Evolutionary conservation across 2,329 filamentous ascomycete species (phyloP), one percentile per base, ranked within the genome.

Genomic region (Paramyrothecium sp.): DNA sequence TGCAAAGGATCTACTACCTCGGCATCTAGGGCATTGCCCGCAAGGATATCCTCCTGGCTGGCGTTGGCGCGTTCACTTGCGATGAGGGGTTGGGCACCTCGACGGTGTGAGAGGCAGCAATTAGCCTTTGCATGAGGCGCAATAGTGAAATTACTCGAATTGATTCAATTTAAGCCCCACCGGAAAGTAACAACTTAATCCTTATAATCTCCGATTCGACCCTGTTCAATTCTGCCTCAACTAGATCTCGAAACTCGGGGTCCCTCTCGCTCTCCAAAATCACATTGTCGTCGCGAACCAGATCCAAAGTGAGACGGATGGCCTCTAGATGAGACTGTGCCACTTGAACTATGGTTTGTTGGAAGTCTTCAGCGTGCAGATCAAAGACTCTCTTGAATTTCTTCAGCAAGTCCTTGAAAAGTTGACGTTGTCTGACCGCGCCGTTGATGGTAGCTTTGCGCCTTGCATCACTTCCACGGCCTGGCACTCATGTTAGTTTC

Each of bases 251-350:
- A 48, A 76, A 75, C 20, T 65, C 71, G 1, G 69, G 69, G 49
- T 78, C 71, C 48, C 60, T 61, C 54, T 75, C 74, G 20, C 70
- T 70, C 62, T 78, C 75, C 21, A 65, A 19, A 0, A 67, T 70
- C 5, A 69, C 70, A 55, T 76, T 75, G 38, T 78, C 76, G 17
- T 60, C 66, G 2, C 73, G 63, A 8, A 78, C 54, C 3, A 78
- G 72, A 26, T 75, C 65, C 47, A 79, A 61, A 0, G 67, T 73
- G 5, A 54, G 60, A 8, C 54, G 53, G 4, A 77, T 63, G 8
- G 60, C 57, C 4, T 54, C 56, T 1, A 77, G 34, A 20, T 75
- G 68, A 0, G 55, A 51, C 1, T 54, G 12, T 1, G 68, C 59
- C 0, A 54, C 58, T 0, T 54, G 47, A 2, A 56, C n/a, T 3